phyloP scores from a whole-genome alignment of 176 grass and related monocot genomes.

The Poa annua region DNA sequence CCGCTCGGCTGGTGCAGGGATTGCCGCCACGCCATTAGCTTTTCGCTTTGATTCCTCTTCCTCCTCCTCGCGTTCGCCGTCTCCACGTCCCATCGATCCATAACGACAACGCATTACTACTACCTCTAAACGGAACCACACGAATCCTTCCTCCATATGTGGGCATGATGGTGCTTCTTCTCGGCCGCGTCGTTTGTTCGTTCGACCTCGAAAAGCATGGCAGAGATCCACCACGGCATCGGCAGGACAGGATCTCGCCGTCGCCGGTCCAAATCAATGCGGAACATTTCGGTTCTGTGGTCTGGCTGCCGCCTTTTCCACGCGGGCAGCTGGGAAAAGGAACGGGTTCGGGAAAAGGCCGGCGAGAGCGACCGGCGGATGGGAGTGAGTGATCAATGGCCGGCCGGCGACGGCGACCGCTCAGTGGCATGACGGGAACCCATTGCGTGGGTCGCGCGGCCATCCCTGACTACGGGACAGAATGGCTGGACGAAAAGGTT shows the following conservation, averaged over 20 bases:
- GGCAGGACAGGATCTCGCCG: constrained; percentile 15
- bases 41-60: too few relatives aligned
- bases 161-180: too few relatives aligned
- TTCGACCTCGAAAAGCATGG: too few relatives aligned
- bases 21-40: too few relatives aligned
- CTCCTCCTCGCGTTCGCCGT: too few relatives aligned
- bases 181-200: too few relatives aligned
- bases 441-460: neutral
- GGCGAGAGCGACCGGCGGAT: constrained; percentile 21
- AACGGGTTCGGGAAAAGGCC: neutral
- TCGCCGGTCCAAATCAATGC: constrained; percentile 11
- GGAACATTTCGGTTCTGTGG: neutral
- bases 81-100: too few relatives aligned
- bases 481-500: neutral
- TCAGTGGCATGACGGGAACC: neutral
- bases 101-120: too few relatives aligned
- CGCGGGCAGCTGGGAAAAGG: neutral
- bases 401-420: constrained; percentile 19
- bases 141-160: too few relatives aligned
- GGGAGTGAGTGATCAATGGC: constrained; percentile 14
- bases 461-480: neutral
- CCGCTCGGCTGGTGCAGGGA: too few relatives aligned
- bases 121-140: too few relatives aligned
- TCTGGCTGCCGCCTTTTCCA: neutral
- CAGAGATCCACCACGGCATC: neutral